A percentile compares a stretch with the other conserved stretches of the same genome.
Conservation (phyloP, 179 eudicot genomes). For the Carnegiea gigantea region DNA sequence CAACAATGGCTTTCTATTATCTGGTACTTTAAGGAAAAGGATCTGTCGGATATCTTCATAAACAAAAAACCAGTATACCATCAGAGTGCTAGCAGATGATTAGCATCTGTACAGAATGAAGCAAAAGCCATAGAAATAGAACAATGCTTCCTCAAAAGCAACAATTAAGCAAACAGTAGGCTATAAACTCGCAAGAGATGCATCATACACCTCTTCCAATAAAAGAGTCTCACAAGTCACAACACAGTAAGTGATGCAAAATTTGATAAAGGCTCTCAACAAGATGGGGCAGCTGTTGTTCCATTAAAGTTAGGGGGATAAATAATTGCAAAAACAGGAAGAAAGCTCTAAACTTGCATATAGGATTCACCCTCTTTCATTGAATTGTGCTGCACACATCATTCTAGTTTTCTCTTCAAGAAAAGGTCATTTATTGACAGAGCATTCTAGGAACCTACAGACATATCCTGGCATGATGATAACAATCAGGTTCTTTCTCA, state of each 20-base stretch:
- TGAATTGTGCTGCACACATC: too few relatives aligned
- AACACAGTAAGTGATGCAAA: not conserved
- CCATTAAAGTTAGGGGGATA: not conserved
- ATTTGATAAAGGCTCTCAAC: not conserved
- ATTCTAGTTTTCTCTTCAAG: not conserved
- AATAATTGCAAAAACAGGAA: not conserved
- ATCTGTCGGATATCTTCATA: constrained; percentile 77
- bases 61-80: constrained; percentile 32
- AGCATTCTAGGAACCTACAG: not conserved
- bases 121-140: constrained; percentile 10
- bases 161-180: constrained; percentile 5
- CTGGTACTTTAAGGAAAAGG: constrained; percentile 84
- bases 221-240: not conserved
- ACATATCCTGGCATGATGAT: too few relatives aligned
- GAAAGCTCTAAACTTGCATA: not conserved
- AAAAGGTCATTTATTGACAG: not conserved
- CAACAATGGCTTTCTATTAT: constrained; percentile 67
- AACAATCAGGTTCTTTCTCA: too few relatives aligned
- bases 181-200: not conserved
- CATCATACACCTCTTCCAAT: not conserved
- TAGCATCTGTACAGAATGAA: not conserved
- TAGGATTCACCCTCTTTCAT: not conserved
- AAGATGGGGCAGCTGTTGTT: not conserved
- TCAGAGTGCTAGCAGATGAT: constrained; percentile 17
- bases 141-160: constrained; percentile 8